A percentile compares a stretch with the other conserved stretches of the same genome.
Evolutionary conservation across 345 rosid genomes (phyloP).

Genomic region (Salix purpurea): DNA sequence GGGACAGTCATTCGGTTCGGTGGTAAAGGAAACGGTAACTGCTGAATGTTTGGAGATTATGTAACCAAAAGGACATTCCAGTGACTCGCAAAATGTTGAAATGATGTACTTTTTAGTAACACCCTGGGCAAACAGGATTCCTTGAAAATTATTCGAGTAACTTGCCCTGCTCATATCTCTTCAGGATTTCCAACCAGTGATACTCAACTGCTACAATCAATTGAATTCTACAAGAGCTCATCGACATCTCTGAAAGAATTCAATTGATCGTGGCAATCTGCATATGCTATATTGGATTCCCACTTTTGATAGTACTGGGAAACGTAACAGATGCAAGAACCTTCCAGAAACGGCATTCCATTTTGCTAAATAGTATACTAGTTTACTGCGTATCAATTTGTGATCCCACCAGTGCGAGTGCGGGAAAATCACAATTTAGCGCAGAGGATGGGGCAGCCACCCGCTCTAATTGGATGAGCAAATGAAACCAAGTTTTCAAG

Average conservation of each 20-base stretch:
- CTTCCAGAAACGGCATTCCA: neutral
- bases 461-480: no score
- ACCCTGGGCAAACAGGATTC: neutral
- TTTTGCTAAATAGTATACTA: neutral
- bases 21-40: neutral
- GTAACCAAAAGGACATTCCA: neutral
- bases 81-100: neutral
- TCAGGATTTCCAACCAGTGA: neutral
- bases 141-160: neutral
- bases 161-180: neutral
- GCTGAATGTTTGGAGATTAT: neutral
- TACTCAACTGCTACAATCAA: neutral
- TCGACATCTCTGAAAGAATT: neutral
- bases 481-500: neutral
- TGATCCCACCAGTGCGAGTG: no score
- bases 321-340: neutral
- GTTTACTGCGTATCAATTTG: neutral
- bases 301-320: neutral
- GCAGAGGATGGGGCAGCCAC: no score
- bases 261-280: neutral
- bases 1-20: slow-evolving; percentile 41
- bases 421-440: no score
- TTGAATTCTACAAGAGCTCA: neutral
- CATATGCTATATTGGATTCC: neutral
- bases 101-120: neutral